phyloP scores from a whole-genome alignment of 75 land plant genomes.

The Azolla pinnata region DNA sequence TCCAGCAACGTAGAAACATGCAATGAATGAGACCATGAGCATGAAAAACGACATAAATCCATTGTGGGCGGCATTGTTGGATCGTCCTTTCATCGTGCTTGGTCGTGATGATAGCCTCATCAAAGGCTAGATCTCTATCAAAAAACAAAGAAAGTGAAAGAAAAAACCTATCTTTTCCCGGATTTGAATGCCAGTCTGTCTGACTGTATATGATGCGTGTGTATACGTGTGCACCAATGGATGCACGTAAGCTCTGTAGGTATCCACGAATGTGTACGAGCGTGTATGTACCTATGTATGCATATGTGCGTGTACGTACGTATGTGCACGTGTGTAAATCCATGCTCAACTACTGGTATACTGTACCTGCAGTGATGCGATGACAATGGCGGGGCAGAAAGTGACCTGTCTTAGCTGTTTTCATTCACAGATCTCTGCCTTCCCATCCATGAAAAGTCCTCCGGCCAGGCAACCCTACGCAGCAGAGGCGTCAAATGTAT shows the following conservation, averaged over 20 bases:
- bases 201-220: not conserved
- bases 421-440: no score
- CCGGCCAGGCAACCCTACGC: no score
- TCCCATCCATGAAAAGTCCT: no score
- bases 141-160: not conserved
- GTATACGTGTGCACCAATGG: not conserved
- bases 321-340: not conserved
- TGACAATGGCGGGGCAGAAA: no score
- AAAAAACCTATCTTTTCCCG: not conserved
- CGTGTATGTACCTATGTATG: not conserved
- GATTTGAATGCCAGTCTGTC: not conserved
- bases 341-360: no score
- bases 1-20: slow-evolving; percentile 87
- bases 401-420: no score
- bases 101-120: no score
- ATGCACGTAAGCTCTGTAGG: not conserved
- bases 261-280: not conserved
- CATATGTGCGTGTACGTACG: not conserved
- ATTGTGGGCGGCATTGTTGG: not conserved
- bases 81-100: not conserved
- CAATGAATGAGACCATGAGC: slow-evolving; percentile 50
- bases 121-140: no score
- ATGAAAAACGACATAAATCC: not conserved
- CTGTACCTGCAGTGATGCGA: no score
- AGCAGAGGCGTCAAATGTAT: no score